Conservation (phyloP, 2,329 filamentous ascomycete genomes). For the Pestalotiopsis sp. region DNA sequence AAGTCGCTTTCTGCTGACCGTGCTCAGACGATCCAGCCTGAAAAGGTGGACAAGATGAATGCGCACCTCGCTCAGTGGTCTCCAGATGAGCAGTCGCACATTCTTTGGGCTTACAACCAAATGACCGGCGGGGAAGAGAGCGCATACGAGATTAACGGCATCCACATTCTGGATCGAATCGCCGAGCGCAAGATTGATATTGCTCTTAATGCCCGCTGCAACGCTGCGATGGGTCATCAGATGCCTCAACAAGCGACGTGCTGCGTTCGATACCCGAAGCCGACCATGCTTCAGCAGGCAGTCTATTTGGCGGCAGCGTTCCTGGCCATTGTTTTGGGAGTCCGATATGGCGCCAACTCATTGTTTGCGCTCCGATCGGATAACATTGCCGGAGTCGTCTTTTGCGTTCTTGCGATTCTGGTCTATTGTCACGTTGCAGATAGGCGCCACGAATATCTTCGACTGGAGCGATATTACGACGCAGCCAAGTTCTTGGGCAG, state of each 20-base stretch:
- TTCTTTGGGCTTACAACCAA: constrained; percentile 52
- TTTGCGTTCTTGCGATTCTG: constrained; percentile 22
- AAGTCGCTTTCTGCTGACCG: constrained; percentile 43
- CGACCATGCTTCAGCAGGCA: constrained; percentile 37
- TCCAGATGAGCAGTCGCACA: constrained; percentile 39
- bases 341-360: not conserved
- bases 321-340: constrained; percentile 21
- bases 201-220: constrained; percentile 57
- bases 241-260: constrained; percentile 53
- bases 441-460: constrained; percentile 54
- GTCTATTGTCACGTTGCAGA: constrained; percentile 56
- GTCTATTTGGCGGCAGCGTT: constrained; percentile 33
- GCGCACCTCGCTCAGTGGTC: constrained; percentile 47
- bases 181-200: constrained; percentile 52
- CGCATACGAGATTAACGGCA: constrained; percentile 47
- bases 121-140: constrained; percentile 44
- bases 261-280: constrained; percentile 47
- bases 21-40: constrained; percentile 45
- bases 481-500: constrained; percentile 27
- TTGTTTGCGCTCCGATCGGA: constrained; percentile 6
- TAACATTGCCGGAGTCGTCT: constrained; percentile 18
- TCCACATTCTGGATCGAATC: constrained; percentile 50
- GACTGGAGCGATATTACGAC: constrained; percentile 49
- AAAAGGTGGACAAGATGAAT: constrained; percentile 56
- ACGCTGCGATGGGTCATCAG: constrained; percentile 41